A percentile compares a stretch with the other conserved stretches of the same genome.
Evolutionary conservation across 2,329 filamentous ascomycete species (phyloP).

Genomic region (Colletotrichum echinochloae): DNA sequence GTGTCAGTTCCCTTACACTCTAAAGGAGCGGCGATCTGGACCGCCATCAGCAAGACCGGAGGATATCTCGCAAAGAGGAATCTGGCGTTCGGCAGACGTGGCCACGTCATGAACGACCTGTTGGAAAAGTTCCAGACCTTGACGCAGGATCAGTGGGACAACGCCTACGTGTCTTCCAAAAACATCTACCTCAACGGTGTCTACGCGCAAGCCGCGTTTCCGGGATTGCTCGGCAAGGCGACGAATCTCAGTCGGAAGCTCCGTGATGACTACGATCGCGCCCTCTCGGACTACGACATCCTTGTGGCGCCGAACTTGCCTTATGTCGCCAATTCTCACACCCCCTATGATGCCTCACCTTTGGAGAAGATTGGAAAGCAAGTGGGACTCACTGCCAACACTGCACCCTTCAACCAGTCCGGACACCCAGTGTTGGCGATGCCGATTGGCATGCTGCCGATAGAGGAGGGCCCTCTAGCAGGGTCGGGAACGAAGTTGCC

Average conservation of each 20-base stretch:
- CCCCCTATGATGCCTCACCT: constrained; percentile 42
- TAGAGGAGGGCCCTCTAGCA: constrained; percentile 23
- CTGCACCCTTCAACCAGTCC: constrained; percentile 62
- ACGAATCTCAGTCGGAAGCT: constrained; percentile 30
- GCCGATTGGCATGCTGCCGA: constrained; percentile 31
- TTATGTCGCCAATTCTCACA: constrained; percentile 27
- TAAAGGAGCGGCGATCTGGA: constrained; percentile 62
- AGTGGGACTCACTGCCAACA: constrained; percentile 59
- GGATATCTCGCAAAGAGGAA: constrained; percentile 28
- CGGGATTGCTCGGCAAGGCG: constrained; percentile 13
- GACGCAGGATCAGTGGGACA: constrained; percentile 26
- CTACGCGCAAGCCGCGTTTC: constrained; percentile 43
- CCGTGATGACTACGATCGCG: constrained; percentile 25
- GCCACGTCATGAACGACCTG: constrained; percentile 46
- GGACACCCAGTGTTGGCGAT: constrained; percentile 58
- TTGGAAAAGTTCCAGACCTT: constrained; percentile 48
- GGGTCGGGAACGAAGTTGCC: constrained; percentile 41
- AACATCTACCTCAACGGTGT: constrained; percentile 60
- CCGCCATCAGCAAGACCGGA: constrained; percentile 46
- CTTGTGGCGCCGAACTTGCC: constrained; percentile 8
- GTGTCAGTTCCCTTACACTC: constrained; percentile 62
- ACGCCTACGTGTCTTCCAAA: constrained; percentile 39
- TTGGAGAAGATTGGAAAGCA: constrained; percentile 57
- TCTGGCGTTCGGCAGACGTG: constrained; percentile 22
- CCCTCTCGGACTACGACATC: constrained; percentile 8